phyloP scores from a whole-genome alignment of 2,329 filamentous ascomycete species.

The Sphaceloma murrayae region DNA sequence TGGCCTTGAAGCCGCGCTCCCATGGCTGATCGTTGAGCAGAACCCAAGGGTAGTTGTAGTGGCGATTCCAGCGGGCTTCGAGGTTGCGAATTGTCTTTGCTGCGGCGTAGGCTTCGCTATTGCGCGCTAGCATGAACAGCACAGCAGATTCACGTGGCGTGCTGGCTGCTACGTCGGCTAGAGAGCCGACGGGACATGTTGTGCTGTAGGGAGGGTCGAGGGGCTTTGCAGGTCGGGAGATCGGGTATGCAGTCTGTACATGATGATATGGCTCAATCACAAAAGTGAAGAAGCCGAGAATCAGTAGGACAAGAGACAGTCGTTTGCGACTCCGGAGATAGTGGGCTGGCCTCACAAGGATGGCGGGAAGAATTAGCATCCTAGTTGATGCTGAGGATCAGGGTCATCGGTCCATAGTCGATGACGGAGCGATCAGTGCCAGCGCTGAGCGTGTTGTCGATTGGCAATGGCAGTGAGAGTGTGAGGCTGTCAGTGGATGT shows the following conservation, averaged over 20 bases:
- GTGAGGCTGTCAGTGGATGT: background rate
- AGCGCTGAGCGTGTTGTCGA: slow-evolving; percentile 1
- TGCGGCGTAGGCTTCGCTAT: slow-evolving; percentile 35
- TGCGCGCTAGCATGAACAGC: slow-evolving; percentile 41
- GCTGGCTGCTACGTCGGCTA: background rate
- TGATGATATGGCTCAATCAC: slow-evolving; percentile 12
- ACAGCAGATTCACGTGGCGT: slow-evolving; percentile 36
- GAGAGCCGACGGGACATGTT: background rate
- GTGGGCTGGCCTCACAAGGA: no score
- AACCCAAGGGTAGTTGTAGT: slow-evolving; percentile 40
- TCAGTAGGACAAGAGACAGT: slow-evolving; percentile 1
- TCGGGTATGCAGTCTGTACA: slow-evolving; percentile 1
- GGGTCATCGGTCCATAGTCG: background rate
- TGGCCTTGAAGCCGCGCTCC: slow-evolving; percentile 32
- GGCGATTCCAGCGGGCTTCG: slow-evolving; percentile 39
- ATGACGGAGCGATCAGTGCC: no score
- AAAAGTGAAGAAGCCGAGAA: background rate
- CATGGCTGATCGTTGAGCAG: slow-evolving; percentile 41
- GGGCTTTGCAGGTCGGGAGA: background rate
- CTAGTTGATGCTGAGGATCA: background rate
- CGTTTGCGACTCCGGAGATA: background rate
- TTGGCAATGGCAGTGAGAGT: background rate
- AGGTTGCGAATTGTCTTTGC: slow-evolving; percentile 35
- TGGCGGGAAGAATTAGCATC: background rate
- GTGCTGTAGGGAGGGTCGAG: slow-evolving; percentile 7